Percentiles rank a stretch among this genome's conserved stretches.
phyloP scores from a whole-genome alignment of 2,329 filamentous ascomycete species.

The Neocatenulostroma microsporum region DNA sequence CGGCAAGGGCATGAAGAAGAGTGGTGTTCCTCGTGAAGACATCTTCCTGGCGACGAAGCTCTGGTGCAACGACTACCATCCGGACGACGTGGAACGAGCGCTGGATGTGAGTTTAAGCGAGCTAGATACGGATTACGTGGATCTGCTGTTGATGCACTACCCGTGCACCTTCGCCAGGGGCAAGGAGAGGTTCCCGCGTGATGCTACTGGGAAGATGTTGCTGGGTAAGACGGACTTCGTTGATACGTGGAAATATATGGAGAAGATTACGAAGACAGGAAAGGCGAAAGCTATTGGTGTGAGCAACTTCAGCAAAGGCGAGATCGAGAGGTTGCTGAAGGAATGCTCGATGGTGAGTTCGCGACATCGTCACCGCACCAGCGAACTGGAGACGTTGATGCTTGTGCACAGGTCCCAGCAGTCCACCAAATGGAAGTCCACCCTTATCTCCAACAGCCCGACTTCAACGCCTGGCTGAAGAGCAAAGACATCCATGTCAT shows the following conservation, averaged over 20 bases:
- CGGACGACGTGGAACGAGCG: no score
- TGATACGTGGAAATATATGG: constrained; percentile 45
- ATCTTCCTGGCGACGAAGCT: constrained; percentile 80
- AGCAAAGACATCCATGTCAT: background rate
- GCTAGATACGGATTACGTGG: constrained; percentile 32
- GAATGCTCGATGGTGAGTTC: no score
- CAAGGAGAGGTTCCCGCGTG: constrained; percentile 40
- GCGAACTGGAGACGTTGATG: no score
- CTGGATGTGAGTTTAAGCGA: background rate
- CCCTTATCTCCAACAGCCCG: constrained; percentile 45
- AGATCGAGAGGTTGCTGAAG: constrained; percentile 40
- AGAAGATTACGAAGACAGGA: constrained; percentile 24
- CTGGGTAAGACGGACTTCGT: constrained; percentile 42
- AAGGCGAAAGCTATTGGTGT: constrained; percentile 45
- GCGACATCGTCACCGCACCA: no score
- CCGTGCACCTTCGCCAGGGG: constrained; percentile 48
- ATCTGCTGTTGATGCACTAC: constrained; percentile 65
- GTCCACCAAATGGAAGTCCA: constrained; percentile 46
- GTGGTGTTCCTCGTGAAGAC: constrained; percentile 65
- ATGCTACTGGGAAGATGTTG: constrained; percentile 35
- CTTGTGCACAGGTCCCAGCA: no score
- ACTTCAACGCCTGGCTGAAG: constrained; percentile 32
- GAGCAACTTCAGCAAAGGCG: constrained; percentile 49
- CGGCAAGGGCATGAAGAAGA: constrained; percentile 64
- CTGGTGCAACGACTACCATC: constrained; percentile 66